Conservation (phyloP, 192 early-diverging fungal species). For the Jimgerdemannia flammicorona region DNA sequence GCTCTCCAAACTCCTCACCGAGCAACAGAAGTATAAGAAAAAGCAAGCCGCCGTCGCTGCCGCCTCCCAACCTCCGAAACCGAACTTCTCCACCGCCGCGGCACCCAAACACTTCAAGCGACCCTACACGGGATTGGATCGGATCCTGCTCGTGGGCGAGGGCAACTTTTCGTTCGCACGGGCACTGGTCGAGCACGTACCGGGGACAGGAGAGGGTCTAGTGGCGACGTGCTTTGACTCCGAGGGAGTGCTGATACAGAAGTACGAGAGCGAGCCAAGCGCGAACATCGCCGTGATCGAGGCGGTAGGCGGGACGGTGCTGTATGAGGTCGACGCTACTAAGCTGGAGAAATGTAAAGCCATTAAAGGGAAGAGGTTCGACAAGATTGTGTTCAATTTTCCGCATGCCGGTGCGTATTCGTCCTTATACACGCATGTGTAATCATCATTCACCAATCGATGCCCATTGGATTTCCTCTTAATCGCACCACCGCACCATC, state of each 20-base stretch:
- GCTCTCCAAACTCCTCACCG: background rate
- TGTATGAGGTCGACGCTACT: constrained; percentile 81
- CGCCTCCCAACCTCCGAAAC: background rate
- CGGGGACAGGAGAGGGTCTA: constrained; percentile 54
- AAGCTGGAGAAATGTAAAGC: constrained; percentile 51
- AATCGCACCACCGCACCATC: background rate
- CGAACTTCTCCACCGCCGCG: background rate
- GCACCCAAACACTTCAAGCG: background rate
- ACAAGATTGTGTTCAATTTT: constrained; percentile 93
- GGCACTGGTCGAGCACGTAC: constrained; percentile 52
- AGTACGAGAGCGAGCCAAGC: constrained; percentile 71
- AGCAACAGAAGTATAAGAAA: background rate
- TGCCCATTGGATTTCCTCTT: background rate
- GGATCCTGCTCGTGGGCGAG: constrained; percentile 78
- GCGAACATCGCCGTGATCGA: constrained; percentile 61
- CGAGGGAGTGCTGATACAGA: constrained; percentile 57
- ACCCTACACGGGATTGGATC: constrained; percentile 28
- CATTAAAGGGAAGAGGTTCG: constrained; percentile 59
- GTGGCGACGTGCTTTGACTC: constrained; percentile 78
- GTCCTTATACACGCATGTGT: background rate
- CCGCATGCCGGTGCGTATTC: constrained; percentile 75
- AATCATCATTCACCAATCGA: constrained; percentile 3
- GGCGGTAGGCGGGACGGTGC: constrained; percentile 60
- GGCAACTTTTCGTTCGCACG: constrained; percentile 95
- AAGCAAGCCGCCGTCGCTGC: background rate